Base-by-base conservation (phyloP, 306 rosid genomes). In the Pyrus betulifolia region DNA sequence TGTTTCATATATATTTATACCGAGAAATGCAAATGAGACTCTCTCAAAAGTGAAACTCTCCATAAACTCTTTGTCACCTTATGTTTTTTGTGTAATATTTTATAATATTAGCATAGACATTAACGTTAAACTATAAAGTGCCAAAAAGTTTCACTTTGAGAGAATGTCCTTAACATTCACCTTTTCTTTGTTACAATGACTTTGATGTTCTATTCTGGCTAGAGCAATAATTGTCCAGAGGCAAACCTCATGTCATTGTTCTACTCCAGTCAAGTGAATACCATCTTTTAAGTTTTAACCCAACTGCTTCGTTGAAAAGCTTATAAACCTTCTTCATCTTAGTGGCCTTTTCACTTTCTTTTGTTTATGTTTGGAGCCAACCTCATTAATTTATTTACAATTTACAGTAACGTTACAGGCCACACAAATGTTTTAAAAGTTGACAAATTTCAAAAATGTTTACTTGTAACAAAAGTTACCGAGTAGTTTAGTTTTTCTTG, bases 141-240 rank as follows among this genome's bases (percentile, higher is more conserved):
- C 0, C 2, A 0, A 0, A 38, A 38, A 38, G 0, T 38, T 0
- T 0, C 0, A 38, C 2, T 38, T 7, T 38, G 0, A 38, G 42
- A 38, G 2, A 38, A 0, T 38, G 0, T 38, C 0, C 2, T 38
- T 38, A 38, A 38, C 42, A 38, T 38, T 38, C 2, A 0, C 10
- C 9, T 42, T 42, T 42, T 42, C 12, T 42, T 42, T 42, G 10
- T 42, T 42, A 9, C 11, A 42, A 42, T 42, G 45, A 0, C 45
- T 42, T 42, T 42, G 45, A 42, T 42, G 45, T 38, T 38, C 42
- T 6, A 38, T 38, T 38, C 15, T 59, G 30, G 64, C 17, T 59
- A 4, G 64, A 51, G 55, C 8, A 12, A 2, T 49, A 49, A 5
- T 17, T 4, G 30, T 38, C 10, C 10, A 58, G 63, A 22, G 30